Conservation (phyloP, 208 protist species). For the Tritrichomonas musculus region DNA sequence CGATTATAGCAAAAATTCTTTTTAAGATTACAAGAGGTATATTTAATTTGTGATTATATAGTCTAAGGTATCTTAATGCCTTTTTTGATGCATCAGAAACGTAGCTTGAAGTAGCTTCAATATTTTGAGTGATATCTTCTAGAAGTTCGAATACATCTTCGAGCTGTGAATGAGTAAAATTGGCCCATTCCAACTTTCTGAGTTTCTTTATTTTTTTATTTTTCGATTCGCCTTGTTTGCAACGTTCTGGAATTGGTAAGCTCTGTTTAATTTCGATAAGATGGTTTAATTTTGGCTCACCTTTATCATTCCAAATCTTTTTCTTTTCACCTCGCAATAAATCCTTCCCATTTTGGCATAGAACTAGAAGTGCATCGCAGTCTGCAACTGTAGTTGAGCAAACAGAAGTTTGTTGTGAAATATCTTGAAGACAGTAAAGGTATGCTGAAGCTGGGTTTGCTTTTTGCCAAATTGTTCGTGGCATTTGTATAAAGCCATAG, state of each 20-base stretch:
- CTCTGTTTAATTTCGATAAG: not conserved
- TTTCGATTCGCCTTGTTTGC: not conserved
- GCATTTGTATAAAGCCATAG: not conserved
- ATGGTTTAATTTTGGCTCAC: not conserved
- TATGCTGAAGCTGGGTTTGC: not conserved
- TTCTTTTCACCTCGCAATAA: not conserved
- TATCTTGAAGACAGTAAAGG: not conserved
- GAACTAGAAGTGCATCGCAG: not conserved
- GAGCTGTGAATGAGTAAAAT: not conserved
- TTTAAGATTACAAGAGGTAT: too few species aligned
- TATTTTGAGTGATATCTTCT: too few species aligned
- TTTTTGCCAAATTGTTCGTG: not conserved
- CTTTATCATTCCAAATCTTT: not conserved
- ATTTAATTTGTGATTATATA: too few species aligned
- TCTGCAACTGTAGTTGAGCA: not conserved
- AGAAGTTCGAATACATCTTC: slow-evolving; percentile 12
- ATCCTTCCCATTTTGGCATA: not conserved
- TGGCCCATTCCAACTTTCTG: not conserved
- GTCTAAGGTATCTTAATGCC: too few species aligned
- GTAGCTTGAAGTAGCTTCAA: too few species aligned
- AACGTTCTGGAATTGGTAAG: not conserved
- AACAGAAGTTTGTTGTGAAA: not conserved
- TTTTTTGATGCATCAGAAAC: too few species aligned
- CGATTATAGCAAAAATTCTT: not conserved
- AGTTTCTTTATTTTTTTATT: not conserved